Conservation (phyloP, 805 yeast species). For the Metschnikowia cubensis region DNA sequence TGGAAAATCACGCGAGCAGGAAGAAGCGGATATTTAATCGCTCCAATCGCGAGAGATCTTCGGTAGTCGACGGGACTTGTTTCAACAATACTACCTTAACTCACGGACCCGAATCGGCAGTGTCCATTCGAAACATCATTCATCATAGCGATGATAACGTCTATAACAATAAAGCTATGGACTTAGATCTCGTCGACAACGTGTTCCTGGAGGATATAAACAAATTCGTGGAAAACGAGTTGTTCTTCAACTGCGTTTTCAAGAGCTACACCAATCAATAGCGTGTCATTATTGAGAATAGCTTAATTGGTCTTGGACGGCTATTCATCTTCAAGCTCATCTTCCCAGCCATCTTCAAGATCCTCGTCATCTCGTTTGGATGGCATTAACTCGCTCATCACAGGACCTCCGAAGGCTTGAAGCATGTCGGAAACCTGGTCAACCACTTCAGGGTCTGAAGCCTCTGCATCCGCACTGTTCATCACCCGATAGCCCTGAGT, state of each 20-base stretch:
- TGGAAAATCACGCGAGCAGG: slow-evolving; percentile 18
- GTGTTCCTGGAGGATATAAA: slow-evolving; percentile 1
- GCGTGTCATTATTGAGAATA: slow-evolving; percentile 18
- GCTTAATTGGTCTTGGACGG: not conserved
- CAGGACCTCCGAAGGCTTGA: slow-evolving; percentile 58
- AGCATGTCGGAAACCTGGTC: slow-evolving; percentile 51
- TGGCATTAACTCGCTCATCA: slow-evolving; percentile 42
- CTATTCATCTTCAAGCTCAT: slow-evolving; percentile 41
- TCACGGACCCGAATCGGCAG: not conserved
- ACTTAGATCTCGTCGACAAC: not conserved
- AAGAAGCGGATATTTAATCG: slow-evolving; percentile 4
- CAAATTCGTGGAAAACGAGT: slow-evolving; percentile 4
- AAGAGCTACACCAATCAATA: not conserved
- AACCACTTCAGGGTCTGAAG: slow-evolving; percentile 56
- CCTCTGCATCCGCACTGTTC: slow-evolving; percentile 34
- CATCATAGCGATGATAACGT: slow-evolving; percentile 3
- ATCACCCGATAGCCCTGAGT: slow-evolving; percentile 43
- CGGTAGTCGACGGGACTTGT: slow-evolving; percentile 1
- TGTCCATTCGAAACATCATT: slow-evolving; percentile 10
- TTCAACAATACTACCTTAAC: not conserved
- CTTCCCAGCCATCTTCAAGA: slow-evolving; percentile 48
- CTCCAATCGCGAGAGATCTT: not conserved
- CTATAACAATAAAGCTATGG: not conserved
- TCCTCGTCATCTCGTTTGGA: slow-evolving; percentile 22
- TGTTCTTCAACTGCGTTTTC: slow-evolving; percentile 4